Evolutionary conservation across 257 asterid species (phyloP), one percentile per base, ranked within the genome.

Genomic region (Rauvolfia tetraphylla): DNA sequence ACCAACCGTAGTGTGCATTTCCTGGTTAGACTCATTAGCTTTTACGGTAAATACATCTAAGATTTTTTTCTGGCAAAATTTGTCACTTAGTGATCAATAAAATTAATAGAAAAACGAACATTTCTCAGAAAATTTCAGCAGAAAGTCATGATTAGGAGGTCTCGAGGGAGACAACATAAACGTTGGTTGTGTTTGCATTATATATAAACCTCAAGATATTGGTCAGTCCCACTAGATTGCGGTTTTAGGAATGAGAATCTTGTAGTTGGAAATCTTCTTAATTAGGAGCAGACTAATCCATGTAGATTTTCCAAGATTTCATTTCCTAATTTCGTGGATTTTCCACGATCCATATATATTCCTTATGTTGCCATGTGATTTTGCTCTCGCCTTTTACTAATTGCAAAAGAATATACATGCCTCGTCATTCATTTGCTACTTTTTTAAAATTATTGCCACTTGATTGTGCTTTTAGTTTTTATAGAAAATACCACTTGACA

Each of bases 221-320:
- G 78, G 79, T 22, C 25, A 65, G 70, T 62, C 85, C 77, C 44
- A 83, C 72, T 58, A 57, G 83, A 79, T 76, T 73, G 63, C 18
- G 68, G 71, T 74, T 57, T 41, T 58, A 36, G 76, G 76, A 59
- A 74, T 74, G 42, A 70, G 73, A 75, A 79, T 68, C 65, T 79
- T 67, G 51, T 27, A 66, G 68, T 46, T 73, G 7, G 5, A 80
- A 77, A 81, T 85, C 85, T 78, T 85, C 53, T 83, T 38, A 78
- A 82, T 5, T 5, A 46, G 75, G 76, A 73, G 71, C 82, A 58
- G 54, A 81, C 53, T 78, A 76, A 75, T 78, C 83, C 72, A 78
- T 79, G 78, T 81, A 79, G 93, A 87, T 90, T 81, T 82, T 68
- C 76, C 79, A 68, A 83, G 91, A 90, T 88, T 85, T 83, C 74